phyloP scores from a whole-genome alignment of 768 basidiomycete species.

The Collybia sp. region DNA sequence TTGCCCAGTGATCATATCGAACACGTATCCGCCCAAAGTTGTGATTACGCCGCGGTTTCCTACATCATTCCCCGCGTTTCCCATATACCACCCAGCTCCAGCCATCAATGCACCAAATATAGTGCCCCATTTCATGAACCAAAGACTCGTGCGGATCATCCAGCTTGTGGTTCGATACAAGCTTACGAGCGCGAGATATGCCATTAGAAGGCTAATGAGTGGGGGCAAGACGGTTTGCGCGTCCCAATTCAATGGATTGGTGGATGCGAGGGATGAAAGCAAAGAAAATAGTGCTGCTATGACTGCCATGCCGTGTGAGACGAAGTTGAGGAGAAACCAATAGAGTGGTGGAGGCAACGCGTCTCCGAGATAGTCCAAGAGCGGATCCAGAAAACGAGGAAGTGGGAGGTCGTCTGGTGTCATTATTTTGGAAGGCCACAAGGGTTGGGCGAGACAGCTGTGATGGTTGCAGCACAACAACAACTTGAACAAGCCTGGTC shows the following conservation, averaged over 20 bases:
- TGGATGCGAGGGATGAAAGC: conserved; percentile 39
- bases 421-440: conserved; percentile 13
- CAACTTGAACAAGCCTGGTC: too few species aligned
- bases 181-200: conserved; percentile 74
- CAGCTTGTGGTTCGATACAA: conserved; percentile 77
- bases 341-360: conserved; percentile 54
- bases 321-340: conserved; percentile 40
- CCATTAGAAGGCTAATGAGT: conserved; percentile 63
- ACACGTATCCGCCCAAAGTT: conserved; percentile 32
- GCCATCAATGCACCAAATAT: conserved; percentile 53
- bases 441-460: not conserved
- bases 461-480: not conserved
- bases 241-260: conserved; percentile 59
- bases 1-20: conserved; percentile 37
- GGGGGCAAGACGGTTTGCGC: conserved; percentile 67
- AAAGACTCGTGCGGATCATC: conserved; percentile 62
- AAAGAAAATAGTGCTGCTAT: conserved; percentile 44
- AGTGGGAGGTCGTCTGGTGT: conserved; percentile 25
- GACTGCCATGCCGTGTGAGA: conserved; percentile 51
- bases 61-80: conserved; percentile 27
- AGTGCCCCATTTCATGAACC: conserved; percentile 75
- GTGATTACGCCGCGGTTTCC: conserved; percentile 32
- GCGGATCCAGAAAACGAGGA: conserved; percentile 46
- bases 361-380: conserved; percentile 50
- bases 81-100: conserved; percentile 50